Evolutionary conservation across 192 early-diverging fungal genomes (phyloP).

Genomic region (Obelidium mucronatum): DNA sequence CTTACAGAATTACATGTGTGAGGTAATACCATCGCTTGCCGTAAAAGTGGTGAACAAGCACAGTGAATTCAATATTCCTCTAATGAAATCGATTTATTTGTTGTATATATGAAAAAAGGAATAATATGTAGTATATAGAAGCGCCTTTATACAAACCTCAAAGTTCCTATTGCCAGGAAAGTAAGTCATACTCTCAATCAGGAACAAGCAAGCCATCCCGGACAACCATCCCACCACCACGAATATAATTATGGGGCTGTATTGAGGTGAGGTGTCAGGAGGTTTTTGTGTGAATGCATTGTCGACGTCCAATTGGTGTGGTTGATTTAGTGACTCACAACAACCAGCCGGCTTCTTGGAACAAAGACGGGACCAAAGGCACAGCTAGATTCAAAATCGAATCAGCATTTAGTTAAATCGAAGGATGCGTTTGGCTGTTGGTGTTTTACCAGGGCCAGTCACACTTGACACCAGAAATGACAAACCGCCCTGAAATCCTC

Average conservation of each 20-base stretch:
- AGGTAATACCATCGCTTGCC: conserved; percentile 67
- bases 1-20: conserved; percentile 67
- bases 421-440: neutral
- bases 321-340: conserved; percentile 40
- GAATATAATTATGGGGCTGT: conserved; percentile 62
- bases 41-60: conserved; percentile 71
- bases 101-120: neutral
- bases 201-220: conserved; percentile 67
- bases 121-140: too few species aligned
- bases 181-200: conserved; percentile 73
- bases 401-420: neutral
- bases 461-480: conserved; percentile 55
- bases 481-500: conserved; percentile 55
- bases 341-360: conserved; percentile 63
- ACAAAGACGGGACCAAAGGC: conserved; percentile 59
- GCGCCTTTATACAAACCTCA: conserved; percentile 49
- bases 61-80: conserved; percentile 75
- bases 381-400: conserved; percentile 36
- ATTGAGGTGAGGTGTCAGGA: neutral
- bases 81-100: conserved; percentile 26
- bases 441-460: conserved; percentile 52
- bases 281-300: neutral
- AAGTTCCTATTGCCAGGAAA: conserved; percentile 76
- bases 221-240: conserved; percentile 66
- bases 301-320: too few species aligned